Conservation (phyloP, 2,329 filamentous ascomycete genomes). For the Arthrocladium fulminans region DNA sequence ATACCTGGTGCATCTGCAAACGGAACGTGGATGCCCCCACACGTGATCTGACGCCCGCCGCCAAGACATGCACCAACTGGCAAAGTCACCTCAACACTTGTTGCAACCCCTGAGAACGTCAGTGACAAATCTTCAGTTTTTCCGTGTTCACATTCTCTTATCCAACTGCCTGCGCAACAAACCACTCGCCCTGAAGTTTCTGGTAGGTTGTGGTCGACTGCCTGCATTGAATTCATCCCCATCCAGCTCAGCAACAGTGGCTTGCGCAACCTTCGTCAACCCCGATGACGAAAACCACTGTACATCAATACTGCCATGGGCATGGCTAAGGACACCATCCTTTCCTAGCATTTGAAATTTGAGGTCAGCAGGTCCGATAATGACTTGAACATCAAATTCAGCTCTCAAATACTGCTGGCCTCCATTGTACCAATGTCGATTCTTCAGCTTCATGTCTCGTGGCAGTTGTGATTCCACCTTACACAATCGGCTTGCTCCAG, state of each 20-base stretch:
- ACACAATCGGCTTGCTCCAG: conserved; percentile 15
- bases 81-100: too few relatives aligned
- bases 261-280: neutral
- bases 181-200: too few relatives aligned
- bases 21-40: too few relatives aligned
- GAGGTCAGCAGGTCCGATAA: conserved; percentile 20
- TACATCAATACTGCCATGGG: conserved; percentile 18
- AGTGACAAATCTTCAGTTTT: too few relatives aligned
- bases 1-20: too few relatives aligned
- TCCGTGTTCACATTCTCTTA: too few relatives aligned
- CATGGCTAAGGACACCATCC: conserved; percentile 11
- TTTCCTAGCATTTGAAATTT: conserved; percentile 19
- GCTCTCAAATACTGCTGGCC: conserved; percentile 14
- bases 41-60: too few relatives aligned
- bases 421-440: conserved; percentile 18
- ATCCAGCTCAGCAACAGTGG: neutral
- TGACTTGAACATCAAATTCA: conserved; percentile 16
- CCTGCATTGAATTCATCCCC: too few relatives aligned
- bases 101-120: too few relatives aligned
- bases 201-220: too few relatives aligned
- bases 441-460: conserved; percentile 19
- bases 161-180: too few relatives aligned
- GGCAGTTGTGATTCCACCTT: conserved; percentile 14
- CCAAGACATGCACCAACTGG: too few relatives aligned
- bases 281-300: conserved; percentile 10